Percentiles rank a stretch among this genome's conserved stretches.
Evolutionary conservation across 1,139 yeast species (phyloP).

Genomic region (Ogataea hybrid): DNA sequence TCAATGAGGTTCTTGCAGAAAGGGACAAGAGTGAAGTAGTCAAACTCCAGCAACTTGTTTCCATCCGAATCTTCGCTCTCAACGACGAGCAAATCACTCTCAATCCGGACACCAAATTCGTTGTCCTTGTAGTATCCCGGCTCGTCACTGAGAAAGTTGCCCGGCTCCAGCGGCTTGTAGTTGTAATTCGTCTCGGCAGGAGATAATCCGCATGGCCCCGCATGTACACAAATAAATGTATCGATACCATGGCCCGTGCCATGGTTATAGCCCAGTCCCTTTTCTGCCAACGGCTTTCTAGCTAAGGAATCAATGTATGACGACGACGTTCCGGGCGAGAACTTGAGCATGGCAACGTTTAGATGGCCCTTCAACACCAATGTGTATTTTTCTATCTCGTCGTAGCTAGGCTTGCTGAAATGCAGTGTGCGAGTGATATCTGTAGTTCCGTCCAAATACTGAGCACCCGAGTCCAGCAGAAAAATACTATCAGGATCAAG

Average conservation of each 20-base stretch:
- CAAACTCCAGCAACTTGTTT: conserved; percentile 38
- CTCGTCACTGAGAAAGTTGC: conserved; percentile 53
- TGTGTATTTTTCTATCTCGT: conserved; percentile 42
- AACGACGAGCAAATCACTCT: conserved; percentile 45
- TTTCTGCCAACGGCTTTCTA: conserved; percentile 40
- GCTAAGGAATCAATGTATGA: conserved; percentile 49
- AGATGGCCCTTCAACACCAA: conserved; percentile 56
- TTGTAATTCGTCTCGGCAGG: conserved; percentile 33
- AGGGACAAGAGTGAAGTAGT: conserved; percentile 53
- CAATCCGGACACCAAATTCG: conserved; percentile 51
- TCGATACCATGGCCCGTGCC: conserved; percentile 66
- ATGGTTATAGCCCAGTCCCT: conserved; percentile 53
- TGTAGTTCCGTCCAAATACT: conserved; percentile 58
- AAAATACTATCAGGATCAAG: conserved; percentile 45
- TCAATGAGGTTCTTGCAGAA: conserved; percentile 50
- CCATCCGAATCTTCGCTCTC: conserved; percentile 26
- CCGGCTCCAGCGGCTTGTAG: conserved; percentile 37
- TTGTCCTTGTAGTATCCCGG: conserved; percentile 57
- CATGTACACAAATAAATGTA: conserved; percentile 55
- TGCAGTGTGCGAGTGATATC: conserved; percentile 55
- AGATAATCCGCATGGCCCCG: conserved; percentile 52
- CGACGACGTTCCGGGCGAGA: conserved; percentile 46
- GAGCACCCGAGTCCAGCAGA: conserved; percentile 55
- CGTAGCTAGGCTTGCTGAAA: conserved; percentile 37
- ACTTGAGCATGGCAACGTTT: conserved; percentile 51